Percentiles rank a stretch among this genome's conserved stretches.
These are phyloP conservation scores for Camellia oleifera DNA, from an alignment of 179 eudicot genomes.

Conservation along the genomic window DNA sequence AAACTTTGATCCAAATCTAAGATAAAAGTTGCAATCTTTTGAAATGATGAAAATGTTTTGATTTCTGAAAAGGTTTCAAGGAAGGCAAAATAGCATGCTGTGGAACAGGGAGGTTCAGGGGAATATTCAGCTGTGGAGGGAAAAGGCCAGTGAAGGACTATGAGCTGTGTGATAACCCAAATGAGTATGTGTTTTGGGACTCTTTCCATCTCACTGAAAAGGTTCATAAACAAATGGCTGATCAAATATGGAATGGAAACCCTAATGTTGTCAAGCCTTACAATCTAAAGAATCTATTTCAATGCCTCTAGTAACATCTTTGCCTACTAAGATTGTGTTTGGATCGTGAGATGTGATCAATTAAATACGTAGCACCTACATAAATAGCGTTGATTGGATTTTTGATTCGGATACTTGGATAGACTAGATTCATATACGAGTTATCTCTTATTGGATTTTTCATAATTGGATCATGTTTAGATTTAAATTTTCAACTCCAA, in stretches of 20 bases:
- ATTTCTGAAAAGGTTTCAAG: slow-evolving; percentile 13
- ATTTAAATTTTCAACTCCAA: too few species aligned
- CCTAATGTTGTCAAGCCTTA: neutral
- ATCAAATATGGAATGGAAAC: slow-evolving; percentile 27
- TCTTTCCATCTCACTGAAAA: slow-evolving; percentile 32
- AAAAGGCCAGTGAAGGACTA: slow-evolving; percentile 28
- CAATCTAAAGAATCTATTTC: slow-evolving; percentile 15
- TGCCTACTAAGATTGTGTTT: too few species aligned
- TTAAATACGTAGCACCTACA: too few species aligned
- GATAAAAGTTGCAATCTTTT: too few species aligned
- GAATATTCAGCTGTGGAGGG: slow-evolving; percentile 31
- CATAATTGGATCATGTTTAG: too few species aligned
- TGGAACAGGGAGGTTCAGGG: slow-evolving; percentile 27
- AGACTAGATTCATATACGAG: too few species aligned
- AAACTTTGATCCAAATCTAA: too few species aligned
- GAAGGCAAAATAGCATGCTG: slow-evolving; percentile 33
- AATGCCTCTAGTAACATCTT: neutral
- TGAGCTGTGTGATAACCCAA: slow-evolving; percentile 28
- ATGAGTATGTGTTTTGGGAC: slow-evolving; percentile 35
- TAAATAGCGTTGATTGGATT: too few species aligned
- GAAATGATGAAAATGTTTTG: neutral
- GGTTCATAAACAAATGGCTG: slow-evolving; percentile 31
- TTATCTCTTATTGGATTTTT: too few species aligned
- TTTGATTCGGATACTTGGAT: too few species aligned
- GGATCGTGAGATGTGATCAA: too few species aligned